phyloP scores from a whole-genome alignment of 805 yeast genomes.

The Tetrapisispora nanseiensis region DNA sequence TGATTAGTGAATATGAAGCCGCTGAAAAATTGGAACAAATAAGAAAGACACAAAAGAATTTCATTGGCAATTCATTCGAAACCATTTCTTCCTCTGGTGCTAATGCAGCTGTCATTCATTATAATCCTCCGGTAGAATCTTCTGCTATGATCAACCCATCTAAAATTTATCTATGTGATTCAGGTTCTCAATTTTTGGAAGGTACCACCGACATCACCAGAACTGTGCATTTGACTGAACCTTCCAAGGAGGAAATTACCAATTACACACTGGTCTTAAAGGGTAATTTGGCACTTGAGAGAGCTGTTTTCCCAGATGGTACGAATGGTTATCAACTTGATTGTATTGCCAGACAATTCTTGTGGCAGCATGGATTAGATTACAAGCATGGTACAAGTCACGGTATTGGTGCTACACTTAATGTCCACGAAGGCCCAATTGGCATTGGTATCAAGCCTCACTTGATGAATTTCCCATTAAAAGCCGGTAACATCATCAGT shows the following conservation, averaged over 20 bases:
- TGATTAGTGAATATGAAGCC: constrained; percentile 57
- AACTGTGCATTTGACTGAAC: constrained; percentile 58
- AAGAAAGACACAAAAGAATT: constrained; percentile 44
- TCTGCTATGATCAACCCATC: constrained; percentile 53
- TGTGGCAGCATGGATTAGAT: constrained; percentile 77
- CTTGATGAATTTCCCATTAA: constrained; percentile 41
- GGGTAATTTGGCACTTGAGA: constrained; percentile 83
- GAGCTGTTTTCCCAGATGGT: constrained; percentile 66
- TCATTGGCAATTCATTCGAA: constrained; percentile 62
- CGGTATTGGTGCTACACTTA: constrained; percentile 86
- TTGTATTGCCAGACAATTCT: constrained; percentile 67
- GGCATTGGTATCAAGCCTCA: constrained; percentile 55
- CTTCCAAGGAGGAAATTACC: constrained; percentile 33
- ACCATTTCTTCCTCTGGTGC: constrained; percentile 70
- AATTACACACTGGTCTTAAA: constrained; percentile 80
- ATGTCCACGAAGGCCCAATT: constrained; percentile 92
- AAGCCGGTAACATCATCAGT: constrained; percentile 65
- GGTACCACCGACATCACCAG: constrained; percentile 97
- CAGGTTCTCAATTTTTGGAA: constrained; percentile 86
- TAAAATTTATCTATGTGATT: constrained; percentile 68
- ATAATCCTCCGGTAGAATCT: constrained; percentile 53
- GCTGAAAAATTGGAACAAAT: constrained; percentile 48
- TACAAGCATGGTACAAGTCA: constrained; percentile 96
- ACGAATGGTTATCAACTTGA: constrained; percentile 73
- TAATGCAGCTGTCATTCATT: constrained; percentile 68